Percentiles rank a stretch among this genome's conserved stretches.
phyloP scores from a whole-genome alignment of 2,329 filamentous ascomycete genomes.

The Aquanectria penicillioides region DNA sequence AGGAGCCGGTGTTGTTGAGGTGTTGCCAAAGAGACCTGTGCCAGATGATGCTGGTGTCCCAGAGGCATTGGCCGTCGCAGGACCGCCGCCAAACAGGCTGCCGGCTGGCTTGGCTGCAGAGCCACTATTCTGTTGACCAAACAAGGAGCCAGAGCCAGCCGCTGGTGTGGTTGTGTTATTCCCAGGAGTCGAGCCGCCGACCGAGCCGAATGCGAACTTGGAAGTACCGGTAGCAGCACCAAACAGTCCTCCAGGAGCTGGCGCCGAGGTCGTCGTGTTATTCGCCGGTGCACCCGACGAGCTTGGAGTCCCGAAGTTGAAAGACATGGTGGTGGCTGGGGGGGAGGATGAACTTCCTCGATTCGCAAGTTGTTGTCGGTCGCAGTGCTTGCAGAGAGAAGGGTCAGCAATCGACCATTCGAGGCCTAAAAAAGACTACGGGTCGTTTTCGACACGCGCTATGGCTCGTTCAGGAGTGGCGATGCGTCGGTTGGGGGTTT shows the following conservation, averaged over 20 bases:
- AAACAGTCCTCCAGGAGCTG: conserved; percentile 54
- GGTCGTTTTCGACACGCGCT: conserved; percentile 15
- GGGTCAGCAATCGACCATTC: conserved; percentile 14
- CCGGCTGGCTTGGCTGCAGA: conserved; percentile 42
- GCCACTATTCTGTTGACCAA: conserved; percentile 45
- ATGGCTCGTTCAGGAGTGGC: conserved; percentile 23
- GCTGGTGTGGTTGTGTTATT: conserved; percentile 42
- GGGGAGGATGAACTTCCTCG: conserved; percentile 33
- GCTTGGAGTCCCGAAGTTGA: conserved; percentile 50
- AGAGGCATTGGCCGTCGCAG: conserved; percentile 36
- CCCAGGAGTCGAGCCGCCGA: conserved; percentile 37
- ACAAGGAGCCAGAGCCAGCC: conserved; percentile 42
- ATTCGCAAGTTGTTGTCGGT: conserved; percentile 26
- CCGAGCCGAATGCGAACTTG: conserved; percentile 54
- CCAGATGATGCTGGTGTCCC: conserved; percentile 32
- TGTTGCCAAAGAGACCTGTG: conserved; percentile 36
- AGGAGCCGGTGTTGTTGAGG: conserved; percentile 35
- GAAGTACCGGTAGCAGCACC: conserved; percentile 47
- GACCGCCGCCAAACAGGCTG: conserved; percentile 38
- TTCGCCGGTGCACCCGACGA: conserved; percentile 46
- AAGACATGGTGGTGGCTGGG: conserved; percentile 48
- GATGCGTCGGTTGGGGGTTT: conserved; percentile 24
- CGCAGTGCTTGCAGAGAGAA: conserved; percentile 18
- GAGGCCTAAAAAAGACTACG: background rate
- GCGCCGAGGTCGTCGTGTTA: conserved; percentile 49